Evolutionary conservation across 2,329 filamentous ascomycete species (phyloP), one percentile per base, ranked within the genome.

Genomic region (Pseudogymnoascus sp.): DNA sequence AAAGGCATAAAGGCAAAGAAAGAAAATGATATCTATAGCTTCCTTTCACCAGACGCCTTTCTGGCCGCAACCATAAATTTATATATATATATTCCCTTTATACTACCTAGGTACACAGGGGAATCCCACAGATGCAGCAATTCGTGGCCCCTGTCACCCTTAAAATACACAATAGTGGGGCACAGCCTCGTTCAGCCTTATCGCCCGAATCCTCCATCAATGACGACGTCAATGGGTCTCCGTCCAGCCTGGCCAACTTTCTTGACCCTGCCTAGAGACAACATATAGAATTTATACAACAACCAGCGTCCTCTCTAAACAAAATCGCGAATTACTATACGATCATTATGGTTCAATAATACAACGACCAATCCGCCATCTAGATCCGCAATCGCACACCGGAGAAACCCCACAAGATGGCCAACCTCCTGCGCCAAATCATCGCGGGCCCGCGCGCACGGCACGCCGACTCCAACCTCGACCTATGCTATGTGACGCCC

Each of bases 401-500:
- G 19, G 31, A 23, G 7, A 37, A 23, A 19, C 37, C 33, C 33
- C 56, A 53, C 31, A 7, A 64, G 50, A 86, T 88, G 90, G 82
- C 89, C 62, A 91, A 88, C 21, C 77, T 97, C 66, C 83, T 97
- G 68, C 90, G 93, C 70, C 91, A 96, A 74, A 90, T 97, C 67
- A 91, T 97, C 66, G 92, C 95, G 50, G 88, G 93, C 9, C 93
- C 95, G 11, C 86, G 95, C 68, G 82, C 88, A 65, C 85, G 88
- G 70, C 93, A 97, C 74, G 83, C 89, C 31, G 93, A 97, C 78
- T 89, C 93, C 7, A 89, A 90, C 5, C 82, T 99, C 26, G 95
- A 99, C 74, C 83, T 99, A 50, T 97, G 93, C 80, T 99, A 99
- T 76, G 93, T 97, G 37, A 96, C 92, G 0, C 86, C 93, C 71